Conservation (phyloP, 1,139 yeast species). For the Keqinozyma sinolaborantium region DNA sequence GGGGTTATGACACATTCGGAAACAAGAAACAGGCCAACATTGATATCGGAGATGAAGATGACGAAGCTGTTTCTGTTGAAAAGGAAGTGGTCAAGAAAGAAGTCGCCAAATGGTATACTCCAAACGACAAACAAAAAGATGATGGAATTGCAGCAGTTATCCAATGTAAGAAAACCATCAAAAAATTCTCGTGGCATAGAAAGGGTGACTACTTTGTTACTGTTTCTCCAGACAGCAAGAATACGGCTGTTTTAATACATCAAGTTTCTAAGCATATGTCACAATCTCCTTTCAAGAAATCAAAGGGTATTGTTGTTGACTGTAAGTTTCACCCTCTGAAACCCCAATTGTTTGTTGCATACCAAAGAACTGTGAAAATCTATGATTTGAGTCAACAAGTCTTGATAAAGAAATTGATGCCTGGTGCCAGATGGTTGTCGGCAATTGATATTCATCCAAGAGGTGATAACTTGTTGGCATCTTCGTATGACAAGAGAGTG, state of each 20-base stretch:
- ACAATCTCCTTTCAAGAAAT: conserved; percentile 94
- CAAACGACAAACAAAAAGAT: conserved; percentile 57
- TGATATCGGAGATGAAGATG: conserved; percentile 41
- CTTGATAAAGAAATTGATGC: conserved; percentile 76
- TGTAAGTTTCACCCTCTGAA: conserved; percentile 96
- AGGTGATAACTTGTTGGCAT: conserved; percentile 91
- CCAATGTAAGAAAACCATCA: conserved; percentile 69
- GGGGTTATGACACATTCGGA: conserved; percentile 84
- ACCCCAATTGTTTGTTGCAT: conserved; percentile 91
- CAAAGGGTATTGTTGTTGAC: conserved; percentile 92
- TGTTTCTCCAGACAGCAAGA: conserved; percentile 86
- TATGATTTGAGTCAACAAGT: conserved; percentile 88
- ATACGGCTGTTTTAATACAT: conserved; percentile 88
- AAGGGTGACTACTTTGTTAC: conserved; percentile 96
- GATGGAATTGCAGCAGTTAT: conserved; percentile 72
- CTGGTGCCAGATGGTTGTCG: conserved; percentile 95
- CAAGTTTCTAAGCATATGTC: conserved; percentile 92
- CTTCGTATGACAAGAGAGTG: conserved; percentile 91
- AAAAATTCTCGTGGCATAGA: conserved; percentile 92
- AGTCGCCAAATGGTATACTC: conserved; percentile 83
- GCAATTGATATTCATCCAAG: conserved; percentile 92
- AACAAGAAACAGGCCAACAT: conserved; percentile 30
- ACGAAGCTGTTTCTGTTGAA: conserved; percentile 25
- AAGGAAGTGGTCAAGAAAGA: conserved; percentile 41
- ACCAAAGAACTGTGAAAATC: conserved; percentile 87